Evolutionary conservation across 352 stramenopile genomes (phyloP).

Genomic region (Phytophthora melonis): DNA sequence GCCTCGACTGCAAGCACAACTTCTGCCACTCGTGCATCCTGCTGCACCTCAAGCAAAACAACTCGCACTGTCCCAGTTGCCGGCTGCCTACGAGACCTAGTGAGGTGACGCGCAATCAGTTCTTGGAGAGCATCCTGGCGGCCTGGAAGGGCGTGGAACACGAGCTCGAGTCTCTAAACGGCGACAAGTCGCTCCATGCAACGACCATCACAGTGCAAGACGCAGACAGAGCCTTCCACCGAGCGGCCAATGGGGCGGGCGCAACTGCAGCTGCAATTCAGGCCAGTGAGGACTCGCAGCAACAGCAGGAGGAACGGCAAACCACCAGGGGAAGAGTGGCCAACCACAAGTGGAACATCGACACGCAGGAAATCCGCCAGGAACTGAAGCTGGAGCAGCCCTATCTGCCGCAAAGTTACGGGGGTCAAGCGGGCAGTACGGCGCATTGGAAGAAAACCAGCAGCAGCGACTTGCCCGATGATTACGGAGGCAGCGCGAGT

Average conservation of each 20-base stretch:
- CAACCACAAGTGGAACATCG: slow-evolving; percentile 79
- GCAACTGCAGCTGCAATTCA: background rate
- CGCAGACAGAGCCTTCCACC: slow-evolving; percentile 47
- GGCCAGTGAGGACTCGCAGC: slow-evolving; percentile 3
- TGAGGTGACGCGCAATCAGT: slow-evolving; percentile 88
- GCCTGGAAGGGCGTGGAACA: slow-evolving; percentile 82
- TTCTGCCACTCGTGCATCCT: slow-evolving; percentile 86
- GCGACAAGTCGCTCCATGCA: slow-evolving; percentile 46
- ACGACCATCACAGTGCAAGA: slow-evolving; percentile 37
- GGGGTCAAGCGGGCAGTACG: slow-evolving; percentile 18
- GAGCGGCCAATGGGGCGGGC: slow-evolving; percentile 19
- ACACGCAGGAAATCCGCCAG: slow-evolving; percentile 68
- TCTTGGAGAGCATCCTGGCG: slow-evolving; percentile 83
- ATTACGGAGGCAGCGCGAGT: slow-evolving; percentile 39
- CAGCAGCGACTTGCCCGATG: slow-evolving; percentile 51
- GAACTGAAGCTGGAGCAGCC: slow-evolving; percentile 48
- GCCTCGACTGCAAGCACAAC: slow-evolving; percentile 91
- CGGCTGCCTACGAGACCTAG: slow-evolving; percentile 77
- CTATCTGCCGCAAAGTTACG: slow-evolving; percentile 41
- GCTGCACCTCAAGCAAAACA: slow-evolving; percentile 62
- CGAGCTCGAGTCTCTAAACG: slow-evolving; percentile 55
- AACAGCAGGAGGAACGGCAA: slow-evolving; percentile 20
- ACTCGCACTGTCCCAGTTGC: slow-evolving; percentile 75
- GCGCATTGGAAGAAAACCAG: slow-evolving; percentile 44
- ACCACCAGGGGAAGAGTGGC: slow-evolving; percentile 51